Evolutionary conservation across 148 eudicot species (phyloP).

Genomic region (Persicaria tinctoria): DNA sequence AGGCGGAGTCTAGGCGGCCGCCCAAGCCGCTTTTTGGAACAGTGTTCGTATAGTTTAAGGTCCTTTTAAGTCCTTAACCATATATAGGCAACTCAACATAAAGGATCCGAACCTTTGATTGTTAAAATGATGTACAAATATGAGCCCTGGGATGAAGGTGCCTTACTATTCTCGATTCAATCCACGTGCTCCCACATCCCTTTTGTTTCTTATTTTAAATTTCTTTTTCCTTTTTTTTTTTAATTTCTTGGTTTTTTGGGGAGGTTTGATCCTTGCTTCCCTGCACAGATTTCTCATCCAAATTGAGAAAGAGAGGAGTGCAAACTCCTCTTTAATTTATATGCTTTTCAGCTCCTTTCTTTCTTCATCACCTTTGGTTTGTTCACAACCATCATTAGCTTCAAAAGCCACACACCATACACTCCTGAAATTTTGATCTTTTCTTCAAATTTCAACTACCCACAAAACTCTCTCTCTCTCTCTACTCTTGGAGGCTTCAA

Average conservation of each 20-base stretch:
- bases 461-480: not conserved
- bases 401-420: not conserved
- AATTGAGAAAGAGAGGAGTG: not conserved
- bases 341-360: not conserved
- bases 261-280: constrained; percentile 8
- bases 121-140: not conserved
- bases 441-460: constrained; percentile 8
- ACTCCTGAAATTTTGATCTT: not conserved
- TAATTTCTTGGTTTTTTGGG: not conserved
- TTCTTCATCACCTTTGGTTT: not conserved
- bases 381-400: not conserved
- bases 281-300: constrained; percentile 5
- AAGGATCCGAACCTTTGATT: no score
- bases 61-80: no score
- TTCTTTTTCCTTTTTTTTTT: not conserved
- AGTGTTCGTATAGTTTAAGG: no score
- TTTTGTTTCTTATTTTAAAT: not conserved
- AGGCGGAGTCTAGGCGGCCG: no score
- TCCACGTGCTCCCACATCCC: constrained; percentile 4
- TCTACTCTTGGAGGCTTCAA: not conserved
- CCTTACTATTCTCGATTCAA: constrained; percentile 2
- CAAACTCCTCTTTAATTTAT: not conserved
- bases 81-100: no score
- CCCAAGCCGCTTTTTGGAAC: no score
- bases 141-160: not conserved